These are phyloP conservation scores for Aschersonia sp. DNA, from an alignment of 2,329 filamentous ascomycete species.

Conservation along the genomic window DNA sequence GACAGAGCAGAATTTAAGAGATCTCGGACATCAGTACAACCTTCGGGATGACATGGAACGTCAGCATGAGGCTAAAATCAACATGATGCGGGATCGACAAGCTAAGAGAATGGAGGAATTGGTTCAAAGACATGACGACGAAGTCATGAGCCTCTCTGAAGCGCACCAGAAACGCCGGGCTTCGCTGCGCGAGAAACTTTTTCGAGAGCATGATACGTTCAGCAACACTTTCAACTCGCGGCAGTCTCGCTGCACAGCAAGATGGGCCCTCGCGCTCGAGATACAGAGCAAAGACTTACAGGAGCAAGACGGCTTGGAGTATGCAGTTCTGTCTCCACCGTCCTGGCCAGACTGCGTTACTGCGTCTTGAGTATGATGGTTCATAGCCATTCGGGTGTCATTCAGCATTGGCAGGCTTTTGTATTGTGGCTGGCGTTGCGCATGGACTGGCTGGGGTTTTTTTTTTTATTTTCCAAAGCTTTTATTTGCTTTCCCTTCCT, in stretches of 20 bases:
- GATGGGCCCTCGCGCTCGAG: constrained; percentile 39
- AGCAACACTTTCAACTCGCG: constrained; percentile 28
- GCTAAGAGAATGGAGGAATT: constrained; percentile 46
- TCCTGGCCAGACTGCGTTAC: constrained; percentile 12
- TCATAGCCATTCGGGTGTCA: background rate
- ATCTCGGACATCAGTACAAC: constrained; percentile 46
- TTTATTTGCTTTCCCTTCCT: background rate
- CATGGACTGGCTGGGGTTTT: background rate
- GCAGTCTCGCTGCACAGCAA: constrained; percentile 25
- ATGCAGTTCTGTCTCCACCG: constrained; percentile 20
- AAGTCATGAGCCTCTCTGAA: constrained; percentile 29
- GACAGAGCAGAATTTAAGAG: constrained; percentile 43
- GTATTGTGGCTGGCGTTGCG: background rate
- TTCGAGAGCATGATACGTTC: constrained; percentile 35
- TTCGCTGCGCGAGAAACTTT: constrained; percentile 28
- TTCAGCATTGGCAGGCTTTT: no score
- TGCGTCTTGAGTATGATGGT: background rate
- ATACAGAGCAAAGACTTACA: constrained; percentile 39
- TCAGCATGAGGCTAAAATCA: constrained; percentile 44
- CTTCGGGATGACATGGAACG: constrained; percentile 43
- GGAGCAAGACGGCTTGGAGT: constrained; percentile 24
- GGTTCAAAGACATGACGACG: constrained; percentile 35
- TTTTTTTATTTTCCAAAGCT: background rate
- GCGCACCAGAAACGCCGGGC: constrained; percentile 33
- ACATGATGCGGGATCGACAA: constrained; percentile 50